Percentiles rank a stretch among this genome's conserved stretches.
Conservation (phyloP, 176 grass and related monocot genomes). For the Miscanthus lutarioriparius region DNA sequence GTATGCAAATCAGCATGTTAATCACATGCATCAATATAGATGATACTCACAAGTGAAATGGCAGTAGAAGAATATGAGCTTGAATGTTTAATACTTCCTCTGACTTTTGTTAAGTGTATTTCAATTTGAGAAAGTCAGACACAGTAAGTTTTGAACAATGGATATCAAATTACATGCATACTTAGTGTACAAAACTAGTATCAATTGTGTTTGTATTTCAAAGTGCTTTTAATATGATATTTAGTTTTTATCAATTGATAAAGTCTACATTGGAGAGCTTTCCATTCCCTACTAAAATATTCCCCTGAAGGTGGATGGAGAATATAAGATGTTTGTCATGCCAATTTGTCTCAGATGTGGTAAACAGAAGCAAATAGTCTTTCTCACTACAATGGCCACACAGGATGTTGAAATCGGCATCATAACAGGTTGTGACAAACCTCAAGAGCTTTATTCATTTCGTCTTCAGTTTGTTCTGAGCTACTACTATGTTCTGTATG, state of each 20-base stretch:
- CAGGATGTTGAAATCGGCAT: constrained; percentile 31
- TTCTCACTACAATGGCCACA: constrained; percentile 9
- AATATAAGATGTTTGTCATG: neutral
- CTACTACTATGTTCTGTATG: constrained; percentile 82
- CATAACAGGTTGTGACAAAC: constrained; percentile 41
- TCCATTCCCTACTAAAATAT: neutral
- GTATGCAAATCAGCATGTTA: constrained; percentile 23
- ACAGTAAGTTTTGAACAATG: neutral
- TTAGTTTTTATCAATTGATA: neutral
- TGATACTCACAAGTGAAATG: neutral
- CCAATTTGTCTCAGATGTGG: neutral
- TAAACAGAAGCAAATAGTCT: constrained; percentile 1
- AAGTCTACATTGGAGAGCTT: neutral
- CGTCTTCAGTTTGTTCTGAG: constrained; percentile 84
- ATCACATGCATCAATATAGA: neutral
- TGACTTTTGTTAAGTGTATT: neutral
- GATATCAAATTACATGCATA: neutral
- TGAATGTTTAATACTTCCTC: neutral
- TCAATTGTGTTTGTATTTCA: neutral
- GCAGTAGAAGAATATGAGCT: neutral
- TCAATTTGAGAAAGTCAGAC: neutral
- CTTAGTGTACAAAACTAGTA: constrained; percentile 1
- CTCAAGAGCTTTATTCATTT: constrained; percentile 84
- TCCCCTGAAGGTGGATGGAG: neutral
- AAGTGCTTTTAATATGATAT: neutral